Base-by-base conservation (phyloP, 2,329 filamentous ascomycete genomes). In the Colletotrichum sansevieriae region DNA sequence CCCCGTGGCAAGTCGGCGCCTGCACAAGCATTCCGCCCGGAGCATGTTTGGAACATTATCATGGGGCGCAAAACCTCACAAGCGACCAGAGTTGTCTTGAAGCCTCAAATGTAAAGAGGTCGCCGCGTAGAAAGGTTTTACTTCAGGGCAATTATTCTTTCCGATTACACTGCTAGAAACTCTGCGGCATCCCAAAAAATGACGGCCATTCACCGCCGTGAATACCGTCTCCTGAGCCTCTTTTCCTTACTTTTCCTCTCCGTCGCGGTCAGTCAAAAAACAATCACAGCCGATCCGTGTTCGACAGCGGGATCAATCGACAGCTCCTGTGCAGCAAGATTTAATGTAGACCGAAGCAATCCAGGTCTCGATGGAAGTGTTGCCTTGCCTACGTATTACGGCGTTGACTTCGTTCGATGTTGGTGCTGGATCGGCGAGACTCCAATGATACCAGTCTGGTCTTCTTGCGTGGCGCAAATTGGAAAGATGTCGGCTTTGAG, bases 341-440 rank as follows among this genome's bases (percentile, higher is more conserved):
- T 33, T 29, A 18, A 15, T n/a, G 18, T 37, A 13, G 25, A 54
- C 1, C 49, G 49, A 33, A 12, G 25, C 29, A 54, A 54, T 8
- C n/a, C 15, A 8, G 49, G 49, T 9, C 29, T 54, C 18, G 49
- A 54, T 18, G 18, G n/a, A 3, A 54, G 25, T n/a, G 11, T 10
- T 29, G 12, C 49, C 18, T 18, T 29, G 8, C 29, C 49, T 12
- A 54, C 49, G 18, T 20, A 37, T 1, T 2, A 37, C n/a, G 49
- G 15, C 12, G 49, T 54, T 25, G 49, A 54, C 3, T n/a, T 54
- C 49, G 49, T 37, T 12, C 29, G 15, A 18, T 54, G 49, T 54
- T 54, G 29, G 25, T 54, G 49, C 29, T 54, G 49, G 18, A n/a
- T 54, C 9, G 49, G 35, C 11, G 49, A 54, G 18, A n/a, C 49